Evolutionary conservation across 176 grass and related monocot genomes (phyloP).

Genomic region (Lolium multiflorum): DNA sequence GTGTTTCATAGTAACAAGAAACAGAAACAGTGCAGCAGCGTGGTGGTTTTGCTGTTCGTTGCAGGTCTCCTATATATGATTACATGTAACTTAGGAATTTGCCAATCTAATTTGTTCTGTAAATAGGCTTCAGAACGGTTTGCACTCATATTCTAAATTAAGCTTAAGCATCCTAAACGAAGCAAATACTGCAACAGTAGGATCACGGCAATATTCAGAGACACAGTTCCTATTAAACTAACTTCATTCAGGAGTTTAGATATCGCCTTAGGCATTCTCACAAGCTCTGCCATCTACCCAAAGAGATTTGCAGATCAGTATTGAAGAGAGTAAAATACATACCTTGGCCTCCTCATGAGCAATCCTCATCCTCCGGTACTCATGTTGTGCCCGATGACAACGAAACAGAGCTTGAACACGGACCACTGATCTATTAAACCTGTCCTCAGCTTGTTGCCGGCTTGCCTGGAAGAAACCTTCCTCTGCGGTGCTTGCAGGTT

Average conservation of each 20-base stretch:
- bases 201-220: neutral
- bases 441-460: conserved; percentile 85
- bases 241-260: neutral
- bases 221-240: neutral
- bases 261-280: conserved; percentile 4
- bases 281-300: neutral
- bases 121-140: conserved; percentile 8
- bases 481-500: conserved; percentile 68
- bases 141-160: conserved; percentile 18
- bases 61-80: neutral
- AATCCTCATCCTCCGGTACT: conserved; percentile 91
- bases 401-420: conserved; percentile 89
- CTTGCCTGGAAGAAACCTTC: conserved; percentile 85
- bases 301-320: conserved; percentile 5
- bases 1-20: conserved; percentile 12
- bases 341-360: conserved; percentile 85
- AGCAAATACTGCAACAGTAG: neutral
- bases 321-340: conserved; percentile 20
- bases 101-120: neutral
- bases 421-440: conserved; percentile 79
- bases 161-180: neutral
- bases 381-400: conserved; percentile 90
- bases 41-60: neutral
- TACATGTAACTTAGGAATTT: neutral
- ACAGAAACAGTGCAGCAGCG: neutral